A percentile compares a stretch with the other conserved stretches of the same genome.
phyloP scores from a whole-genome alignment of 305 asterid species.

The Fraxinus velutina region DNA sequence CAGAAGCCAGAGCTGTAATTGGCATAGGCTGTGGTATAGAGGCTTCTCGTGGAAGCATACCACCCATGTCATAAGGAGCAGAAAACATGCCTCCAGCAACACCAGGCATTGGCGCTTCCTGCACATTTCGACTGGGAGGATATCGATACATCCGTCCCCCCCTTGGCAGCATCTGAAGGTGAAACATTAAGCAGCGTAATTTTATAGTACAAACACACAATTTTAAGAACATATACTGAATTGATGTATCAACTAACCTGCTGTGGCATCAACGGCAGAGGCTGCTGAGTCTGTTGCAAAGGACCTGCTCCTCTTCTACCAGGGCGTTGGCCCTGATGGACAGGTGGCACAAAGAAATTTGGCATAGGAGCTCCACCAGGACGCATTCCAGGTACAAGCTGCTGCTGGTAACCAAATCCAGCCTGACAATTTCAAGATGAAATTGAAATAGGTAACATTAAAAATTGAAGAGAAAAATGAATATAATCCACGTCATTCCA shows the following conservation, averaged over 20 bases:
- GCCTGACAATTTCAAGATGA: slow-evolving; percentile 26
- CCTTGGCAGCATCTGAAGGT: slow-evolving; percentile 38
- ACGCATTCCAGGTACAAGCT: slow-evolving; percentile 48
- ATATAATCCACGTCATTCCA: neutral
- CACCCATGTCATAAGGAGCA: slow-evolving; percentile 40
- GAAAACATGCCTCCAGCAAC: slow-evolving; percentile 39
- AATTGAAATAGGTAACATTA: neutral
- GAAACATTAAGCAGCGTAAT: neutral
- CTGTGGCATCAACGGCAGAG: slow-evolving; percentile 37
- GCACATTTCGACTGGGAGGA: slow-evolving; percentile 37
- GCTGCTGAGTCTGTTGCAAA: slow-evolving; percentile 39
- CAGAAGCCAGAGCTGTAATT: slow-evolving; percentile 42
- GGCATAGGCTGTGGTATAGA: slow-evolving; percentile 37
- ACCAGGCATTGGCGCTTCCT: slow-evolving; percentile 34
- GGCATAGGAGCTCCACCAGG: slow-evolving; percentile 45
- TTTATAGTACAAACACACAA: neutral
- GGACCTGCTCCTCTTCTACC: slow-evolving; percentile 43
- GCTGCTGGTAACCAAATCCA: slow-evolving; percentile 51
- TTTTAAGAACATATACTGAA: neutral
- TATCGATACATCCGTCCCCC: slow-evolving; percentile 46
- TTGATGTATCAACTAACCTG: slow-evolving; percentile 25
- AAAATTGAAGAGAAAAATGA: neutral
- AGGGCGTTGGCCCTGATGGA: slow-evolving; percentile 41
- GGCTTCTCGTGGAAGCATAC: slow-evolving; percentile 38
- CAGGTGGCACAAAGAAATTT: slow-evolving; percentile 39